Base-by-base conservation (phyloP, 139 green algal species). In the Coelastrella sp. region DNA sequence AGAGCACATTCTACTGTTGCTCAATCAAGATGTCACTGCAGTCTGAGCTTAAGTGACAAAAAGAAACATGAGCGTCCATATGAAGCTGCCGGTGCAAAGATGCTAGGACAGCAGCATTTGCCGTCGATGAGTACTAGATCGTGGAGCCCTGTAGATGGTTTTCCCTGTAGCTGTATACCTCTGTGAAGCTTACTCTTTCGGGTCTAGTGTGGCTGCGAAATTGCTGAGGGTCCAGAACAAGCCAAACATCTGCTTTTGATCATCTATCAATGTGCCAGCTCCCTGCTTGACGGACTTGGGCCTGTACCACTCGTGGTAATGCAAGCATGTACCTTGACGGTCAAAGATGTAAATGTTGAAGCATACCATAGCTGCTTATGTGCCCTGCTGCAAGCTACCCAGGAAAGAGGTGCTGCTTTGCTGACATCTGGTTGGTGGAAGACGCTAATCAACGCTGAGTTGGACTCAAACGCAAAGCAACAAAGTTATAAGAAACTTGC, bases 231-330 rank as follows among this genome's bases (percentile, higher is more conserved):
- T 98, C 94, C 98, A 99, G 82, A 98, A 95, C 4, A 99, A 93
- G 1, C 97, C 97, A 94, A 99, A 99, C 95, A 99, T 97, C 76
- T 99, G 95, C 93, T 99, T 99, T 82, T 97, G 95, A 76, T 99
- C 97, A 79, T 99, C 98, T 16, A 88, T 88, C 10, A 94, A 80
- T 4, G 88, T 96, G 22, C 95, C 96, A 2, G 95, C 95, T 2
- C 97, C 97, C 22, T 96, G 88, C 82, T 93, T 96, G 0, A 97
- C 95, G 0, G 94, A 92, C 90, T 97, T 97, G 3, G 96, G 92
- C 11, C 97, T 93, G 20, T 92, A 92, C 97, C 98, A 99, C 71
- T 99, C 97, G 14, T 97, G 94, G 71, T 99, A 98, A 89, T 97
- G 96, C 20, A 99, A 89, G 91, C 97, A 99, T 0, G 85, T 91